These are phyloP conservation scores for Monilinia fructicola DNA, from an alignment of 2,329 filamentous ascomycete genomes.

Conservation along the genomic window DNA sequence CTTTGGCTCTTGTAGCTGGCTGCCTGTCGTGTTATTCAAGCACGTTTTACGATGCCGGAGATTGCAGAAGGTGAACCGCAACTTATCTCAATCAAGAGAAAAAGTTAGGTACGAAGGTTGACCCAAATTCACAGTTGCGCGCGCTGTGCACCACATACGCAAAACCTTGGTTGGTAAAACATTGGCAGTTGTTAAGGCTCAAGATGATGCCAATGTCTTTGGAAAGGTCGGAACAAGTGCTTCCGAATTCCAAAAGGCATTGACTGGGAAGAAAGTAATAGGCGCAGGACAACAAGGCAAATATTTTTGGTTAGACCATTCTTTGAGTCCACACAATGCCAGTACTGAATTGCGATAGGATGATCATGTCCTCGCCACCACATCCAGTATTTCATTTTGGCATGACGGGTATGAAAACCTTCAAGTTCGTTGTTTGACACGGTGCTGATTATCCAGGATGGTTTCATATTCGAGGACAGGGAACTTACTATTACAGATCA, in stretches of 20 bases:
- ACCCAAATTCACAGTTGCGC: constrained; percentile 58
- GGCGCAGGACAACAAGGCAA: constrained; percentile 85
- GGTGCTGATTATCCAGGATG: constrained; percentile 53
- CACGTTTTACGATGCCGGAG: constrained; percentile 53
- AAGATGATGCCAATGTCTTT: constrained; percentile 82
- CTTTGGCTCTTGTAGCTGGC: neutral
- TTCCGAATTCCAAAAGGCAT: constrained; percentile 67
- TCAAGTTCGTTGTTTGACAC: neutral
- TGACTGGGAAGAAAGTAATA: constrained; percentile 70
- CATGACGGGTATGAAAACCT: constrained; percentile 53
- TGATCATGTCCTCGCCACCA: constrained; percentile 74
- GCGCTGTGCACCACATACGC: constrained; percentile 81
- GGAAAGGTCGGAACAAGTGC: constrained; percentile 86
- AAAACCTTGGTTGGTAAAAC: constrained; percentile 82
- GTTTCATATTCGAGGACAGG: constrained; percentile 80
- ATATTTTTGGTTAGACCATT: constrained; percentile 73
- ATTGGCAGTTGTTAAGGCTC: constrained; percentile 66
- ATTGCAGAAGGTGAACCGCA: constrained; percentile 55
- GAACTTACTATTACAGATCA: constrained; percentile 77
- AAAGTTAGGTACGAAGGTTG: neutral
- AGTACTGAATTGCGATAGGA: constrained; percentile 40
- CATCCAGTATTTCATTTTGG: constrained; percentile 90
- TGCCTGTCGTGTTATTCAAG: neutral
- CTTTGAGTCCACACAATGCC: neutral
- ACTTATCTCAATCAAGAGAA: neutral